Evolutionary conservation across 23 red algal species (phyloP).

Genomic region (Gracilaria caudata): DNA sequence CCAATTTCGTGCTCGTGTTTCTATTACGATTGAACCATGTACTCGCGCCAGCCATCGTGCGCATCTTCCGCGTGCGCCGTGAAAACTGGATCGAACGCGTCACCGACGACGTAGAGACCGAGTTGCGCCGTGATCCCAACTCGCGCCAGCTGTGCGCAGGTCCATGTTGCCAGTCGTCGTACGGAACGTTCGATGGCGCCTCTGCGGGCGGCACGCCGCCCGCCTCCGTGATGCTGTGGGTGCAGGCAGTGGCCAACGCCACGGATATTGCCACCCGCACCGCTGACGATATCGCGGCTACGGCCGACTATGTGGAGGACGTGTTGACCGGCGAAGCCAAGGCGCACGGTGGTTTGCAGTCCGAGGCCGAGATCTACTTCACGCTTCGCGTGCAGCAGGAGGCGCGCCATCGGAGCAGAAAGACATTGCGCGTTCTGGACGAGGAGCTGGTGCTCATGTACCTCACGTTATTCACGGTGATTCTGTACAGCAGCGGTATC

Average conservation of each 20-base stretch:
- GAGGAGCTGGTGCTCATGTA: not conserved
- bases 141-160: constrained; percentile 19
- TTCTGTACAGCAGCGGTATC: constrained; percentile 17
- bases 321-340: not conserved
- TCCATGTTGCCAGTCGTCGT: not conserved
- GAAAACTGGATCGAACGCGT: constrained; percentile 7
- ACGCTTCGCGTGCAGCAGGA: constrained; percentile 27
- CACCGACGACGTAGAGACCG: constrained; percentile 16
- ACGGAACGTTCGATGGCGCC: not conserved
- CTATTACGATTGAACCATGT: constrained; percentile 19
- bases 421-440: constrained; percentile 8
- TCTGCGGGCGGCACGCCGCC: not conserved
- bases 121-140: not conserved
- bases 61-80: constrained; percentile 30
- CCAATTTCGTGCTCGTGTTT: constrained; percentile 14
- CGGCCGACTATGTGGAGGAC: constrained; percentile 8
- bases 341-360: not conserved
- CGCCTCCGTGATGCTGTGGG: not conserved
- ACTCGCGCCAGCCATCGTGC: not conserved
- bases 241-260: not conserved
- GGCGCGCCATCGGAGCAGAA: constrained; percentile 6
- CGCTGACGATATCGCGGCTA: not conserved
- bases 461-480: constrained; percentile 11
- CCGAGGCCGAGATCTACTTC: constrained; percentile 32
- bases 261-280: not conserved